Percentiles rank a stretch among this genome's conserved stretches.
These are phyloP conservation scores for Exophiala xenobiotica DNA, from an alignment of 2,329 filamentous ascomycete species.

Conservation along the genomic window DNA sequence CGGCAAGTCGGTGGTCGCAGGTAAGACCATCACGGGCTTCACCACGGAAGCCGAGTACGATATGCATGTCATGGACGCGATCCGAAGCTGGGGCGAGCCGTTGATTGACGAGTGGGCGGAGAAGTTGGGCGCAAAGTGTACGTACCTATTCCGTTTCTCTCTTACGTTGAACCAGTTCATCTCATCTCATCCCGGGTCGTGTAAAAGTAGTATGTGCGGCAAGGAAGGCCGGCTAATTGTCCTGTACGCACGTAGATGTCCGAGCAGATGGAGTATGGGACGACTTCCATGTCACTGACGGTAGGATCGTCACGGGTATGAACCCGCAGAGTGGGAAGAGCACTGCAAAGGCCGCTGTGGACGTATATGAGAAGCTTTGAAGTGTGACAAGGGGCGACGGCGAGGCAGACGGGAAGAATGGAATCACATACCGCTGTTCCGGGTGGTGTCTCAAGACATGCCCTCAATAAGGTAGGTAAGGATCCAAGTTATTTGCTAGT, in stretches of 20 bases:
- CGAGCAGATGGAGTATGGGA: slow-evolving; percentile 36
- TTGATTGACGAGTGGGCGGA: slow-evolving; percentile 38
- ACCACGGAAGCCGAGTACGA: slow-evolving; percentile 41
- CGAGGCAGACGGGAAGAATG: neutral
- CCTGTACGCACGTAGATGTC: slow-evolving; percentile 21
- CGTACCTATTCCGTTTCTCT: slow-evolving; percentile 22
- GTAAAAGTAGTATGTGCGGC: too few species aligned
- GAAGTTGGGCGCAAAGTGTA: slow-evolving; percentile 36
- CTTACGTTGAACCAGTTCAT: neutral
- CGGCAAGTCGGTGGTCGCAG: slow-evolving; percentile 39
- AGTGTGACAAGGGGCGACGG: too few species aligned
- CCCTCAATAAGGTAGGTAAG: too few species aligned
- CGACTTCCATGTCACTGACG: slow-evolving; percentile 38
- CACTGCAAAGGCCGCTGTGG: slow-evolving; percentile 41
- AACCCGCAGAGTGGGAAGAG: slow-evolving; percentile 44
- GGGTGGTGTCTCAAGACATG: too few species aligned
- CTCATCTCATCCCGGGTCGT: neutral
- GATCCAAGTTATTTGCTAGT: too few species aligned
- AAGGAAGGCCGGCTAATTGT: too few species aligned
- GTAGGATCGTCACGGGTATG: slow-evolving; percentile 43
- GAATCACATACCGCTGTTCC: too few species aligned
- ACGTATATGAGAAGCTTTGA: slow-evolving; percentile 41
- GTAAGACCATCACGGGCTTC: slow-evolving; percentile 43
- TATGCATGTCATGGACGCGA: slow-evolving; percentile 36
- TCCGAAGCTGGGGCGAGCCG: slow-evolving; percentile 36